These are phyloP conservation scores for Athelia psychrophila DNA, from an alignment of 1,284 basidiomycete species.

Conservation along the genomic window DNA sequence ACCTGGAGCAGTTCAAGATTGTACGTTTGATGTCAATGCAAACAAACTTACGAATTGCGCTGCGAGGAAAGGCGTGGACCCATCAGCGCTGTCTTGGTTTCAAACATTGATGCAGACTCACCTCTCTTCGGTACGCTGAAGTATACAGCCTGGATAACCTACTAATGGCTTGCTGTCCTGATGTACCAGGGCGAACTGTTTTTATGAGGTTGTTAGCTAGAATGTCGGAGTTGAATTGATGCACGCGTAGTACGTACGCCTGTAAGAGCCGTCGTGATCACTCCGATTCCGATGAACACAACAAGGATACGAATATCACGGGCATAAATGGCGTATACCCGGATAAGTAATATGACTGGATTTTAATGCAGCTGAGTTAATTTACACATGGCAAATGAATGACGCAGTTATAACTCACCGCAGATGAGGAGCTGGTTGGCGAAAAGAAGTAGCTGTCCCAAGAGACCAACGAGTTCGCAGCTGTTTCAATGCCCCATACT, in stretches of 20 bases:
- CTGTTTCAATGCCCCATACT: conserved; percentile 11
- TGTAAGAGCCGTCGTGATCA: conserved; percentile 19
- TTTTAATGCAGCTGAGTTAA: no score
- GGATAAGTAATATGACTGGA: conserved; percentile 34
- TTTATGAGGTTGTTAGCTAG: no score
- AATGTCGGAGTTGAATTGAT: no score
- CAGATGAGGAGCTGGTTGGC: conserved; percentile 38
- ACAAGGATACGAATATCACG: conserved; percentile 27
- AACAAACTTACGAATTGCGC: conserved; percentile 23
- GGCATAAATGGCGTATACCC: conserved; percentile 38
- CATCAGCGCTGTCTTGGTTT: neutral
- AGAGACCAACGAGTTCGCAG: conserved; percentile 27
- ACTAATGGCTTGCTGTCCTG: conserved; percentile 23
- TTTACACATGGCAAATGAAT: neutral
- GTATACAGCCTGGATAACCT: conserved; percentile 28
- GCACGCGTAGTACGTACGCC: conserved; percentile 26
- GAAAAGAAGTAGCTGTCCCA: conserved; percentile 36
- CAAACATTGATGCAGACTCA: conserved; percentile 16
- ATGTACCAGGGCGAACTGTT: conserved; percentile 12
- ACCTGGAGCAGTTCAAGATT: conserved; percentile 15
- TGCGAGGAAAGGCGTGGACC: conserved; percentile 7
- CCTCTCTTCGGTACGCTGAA: conserved; percentile 25
- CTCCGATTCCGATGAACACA: conserved; percentile 25
- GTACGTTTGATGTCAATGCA: neutral
- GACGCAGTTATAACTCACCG: conserved; percentile 23